Evolutionary conservation across 2,329 filamentous ascomycete species (phyloP).

Genomic region (Colletotrichum scovillei): DNA sequence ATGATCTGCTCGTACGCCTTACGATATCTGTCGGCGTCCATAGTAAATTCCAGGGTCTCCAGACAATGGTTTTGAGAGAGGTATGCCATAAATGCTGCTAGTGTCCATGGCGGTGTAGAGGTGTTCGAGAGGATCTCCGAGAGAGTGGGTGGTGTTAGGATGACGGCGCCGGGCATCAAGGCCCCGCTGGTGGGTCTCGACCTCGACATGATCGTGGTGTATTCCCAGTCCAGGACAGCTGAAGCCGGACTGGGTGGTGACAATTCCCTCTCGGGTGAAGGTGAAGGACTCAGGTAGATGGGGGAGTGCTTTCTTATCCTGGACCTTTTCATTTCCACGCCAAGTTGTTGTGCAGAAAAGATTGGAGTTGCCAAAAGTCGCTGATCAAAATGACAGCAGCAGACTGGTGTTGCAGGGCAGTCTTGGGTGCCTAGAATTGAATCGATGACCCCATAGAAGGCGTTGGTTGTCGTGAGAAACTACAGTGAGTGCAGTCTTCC

Average conservation of each 20-base stretch:
- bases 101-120: constrained; percentile 88
- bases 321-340: constrained; percentile 57
- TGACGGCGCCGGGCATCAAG: constrained; percentile 55
- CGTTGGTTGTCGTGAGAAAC: background rate
- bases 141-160: constrained; percentile 71
- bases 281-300: constrained; percentile 54
- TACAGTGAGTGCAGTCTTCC: background rate
- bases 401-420: background rate
- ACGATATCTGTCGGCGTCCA: constrained; percentile 90
- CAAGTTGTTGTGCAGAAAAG: background rate
- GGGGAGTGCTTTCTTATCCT: constrained; percentile 58
- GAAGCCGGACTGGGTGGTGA: constrained; percentile 56
- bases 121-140: constrained; percentile 89
- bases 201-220: constrained; percentile 55
- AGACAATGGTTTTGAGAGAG: constrained; percentile 97
- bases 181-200: constrained; percentile 63
- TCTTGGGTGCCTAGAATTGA: constrained; percentile 13
- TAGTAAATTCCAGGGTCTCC: constrained; percentile 95
- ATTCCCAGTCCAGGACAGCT: constrained; percentile 56
- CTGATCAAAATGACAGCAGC: background rate
- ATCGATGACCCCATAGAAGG: constrained; percentile 11
- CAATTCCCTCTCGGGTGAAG: constrained; percentile 52
- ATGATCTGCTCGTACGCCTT: constrained; percentile 63
- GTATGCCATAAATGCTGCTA: constrained; percentile 95
- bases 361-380: constrained; percentile 1